Percentiles rank a stretch among this genome's conserved stretches.
These are phyloP conservation scores for Pelargonium myrrhifolium DNA, from an alignment of 441 rosid genomes.

Conservation along the genomic window DNA sequence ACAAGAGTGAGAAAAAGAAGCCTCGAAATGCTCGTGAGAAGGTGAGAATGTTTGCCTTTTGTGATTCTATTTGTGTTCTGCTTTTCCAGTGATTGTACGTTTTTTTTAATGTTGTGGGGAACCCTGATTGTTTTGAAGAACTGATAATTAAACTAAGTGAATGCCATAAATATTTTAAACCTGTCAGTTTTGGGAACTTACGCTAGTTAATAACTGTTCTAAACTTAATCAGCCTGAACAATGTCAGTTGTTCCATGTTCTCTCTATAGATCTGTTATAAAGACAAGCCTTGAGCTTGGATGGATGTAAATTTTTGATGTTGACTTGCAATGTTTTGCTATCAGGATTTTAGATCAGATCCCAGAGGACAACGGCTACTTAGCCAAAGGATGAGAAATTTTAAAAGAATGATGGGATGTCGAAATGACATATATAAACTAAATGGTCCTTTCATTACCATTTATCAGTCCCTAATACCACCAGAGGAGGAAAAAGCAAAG, in stretches of 20 bases:
- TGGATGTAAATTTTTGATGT: background rate
- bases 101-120: background rate
- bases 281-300: background rate
- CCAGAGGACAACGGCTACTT: constrained; percentile 57
- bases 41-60: constrained; percentile 23
- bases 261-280: background rate
- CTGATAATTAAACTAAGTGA: background rate
- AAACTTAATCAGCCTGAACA: background rate
- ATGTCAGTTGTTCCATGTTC: background rate
- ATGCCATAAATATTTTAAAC: background rate
- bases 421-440: constrained; percentile 52
- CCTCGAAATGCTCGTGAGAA: constrained; percentile 39
- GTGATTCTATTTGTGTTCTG: no score
- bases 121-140: background rate
- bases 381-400: constrained; percentile 58
- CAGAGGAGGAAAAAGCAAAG: constrained; percentile 68
- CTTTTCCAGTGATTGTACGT: background rate
- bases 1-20: constrained; percentile 43
- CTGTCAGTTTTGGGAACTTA: background rate
- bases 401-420: constrained; percentile 45
- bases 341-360: constrained; percentile 76
- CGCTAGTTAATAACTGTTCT: background rate
- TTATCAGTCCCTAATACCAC: constrained; percentile 64
- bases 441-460: constrained; percentile 52
- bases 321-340: constrained; percentile 17